phyloP scores from a whole-genome alignment of 2,329 filamentous ascomycete genomes.

The Chaetothyriales sp. region DNA sequence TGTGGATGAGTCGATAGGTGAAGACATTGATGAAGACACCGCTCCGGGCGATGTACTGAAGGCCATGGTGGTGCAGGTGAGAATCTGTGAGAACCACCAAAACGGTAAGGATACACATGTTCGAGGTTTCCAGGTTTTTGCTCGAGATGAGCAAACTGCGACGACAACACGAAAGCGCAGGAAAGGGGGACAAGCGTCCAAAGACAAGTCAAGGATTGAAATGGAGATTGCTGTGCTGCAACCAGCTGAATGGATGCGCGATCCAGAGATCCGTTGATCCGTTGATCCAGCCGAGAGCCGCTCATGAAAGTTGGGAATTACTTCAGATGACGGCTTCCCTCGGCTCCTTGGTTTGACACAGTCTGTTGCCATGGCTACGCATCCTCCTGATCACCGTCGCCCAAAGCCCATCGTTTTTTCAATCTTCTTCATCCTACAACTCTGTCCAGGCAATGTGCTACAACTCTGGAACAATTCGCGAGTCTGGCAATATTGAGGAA shows the following conservation, averaged over 20 bases:
- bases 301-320: background rate
- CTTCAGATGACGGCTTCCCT: too few species aligned
- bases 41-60: slow-evolving; percentile 59
- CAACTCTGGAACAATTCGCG: too few species aligned
- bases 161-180: background rate
- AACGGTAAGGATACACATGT: slow-evolving; percentile 99
- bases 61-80: slow-evolving; percentile 79
- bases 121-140: slow-evolving; percentile 77
- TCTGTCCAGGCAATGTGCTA: too few species aligned
- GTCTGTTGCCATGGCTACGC: background rate
- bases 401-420: background rate
- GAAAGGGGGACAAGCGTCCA: slow-evolving; percentile 11
- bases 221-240: slow-evolving; percentile 24
- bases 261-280: slow-evolving; percentile 36
- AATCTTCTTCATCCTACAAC: too few species aligned
- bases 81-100: slow-evolving; percentile 91
- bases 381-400: background rate
- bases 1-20: slow-evolving; percentile 12
- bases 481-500: background rate
- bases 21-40: slow-evolving; percentile 16
- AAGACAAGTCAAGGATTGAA: slow-evolving; percentile 8
- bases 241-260: slow-evolving; percentile 37
- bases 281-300: slow-evolving; percentile 17
- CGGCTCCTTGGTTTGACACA: too few species aligned
- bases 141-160: slow-evolving; percentile 28